A percentile compares a stretch with the other conserved stretches of the same genome.
Evolutionary conservation across 495 filamentous ascomycete genomes (phyloP).

Genomic region (Daldinia bambusicola): DNA sequence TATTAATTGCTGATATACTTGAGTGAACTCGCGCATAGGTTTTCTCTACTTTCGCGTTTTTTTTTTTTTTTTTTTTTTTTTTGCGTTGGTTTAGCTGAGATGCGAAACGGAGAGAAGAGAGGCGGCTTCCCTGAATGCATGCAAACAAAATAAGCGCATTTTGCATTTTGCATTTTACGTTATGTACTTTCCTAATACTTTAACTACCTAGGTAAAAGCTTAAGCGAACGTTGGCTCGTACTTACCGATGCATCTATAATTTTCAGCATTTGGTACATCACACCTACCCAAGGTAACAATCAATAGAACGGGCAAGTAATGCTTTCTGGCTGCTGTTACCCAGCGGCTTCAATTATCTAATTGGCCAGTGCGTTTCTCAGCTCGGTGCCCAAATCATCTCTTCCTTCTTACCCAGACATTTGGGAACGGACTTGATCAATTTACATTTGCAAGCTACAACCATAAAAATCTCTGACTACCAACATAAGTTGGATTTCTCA

Average conservation of each 20-base stretch:
- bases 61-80: neutral
- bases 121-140: neutral
- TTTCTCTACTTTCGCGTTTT: too few species aligned
- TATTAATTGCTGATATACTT: too few species aligned
- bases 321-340: conserved; percentile 3
- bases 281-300: too few species aligned
- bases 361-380: conserved; percentile 24
- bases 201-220: too few species aligned
- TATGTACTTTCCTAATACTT: too few species aligned
- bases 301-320: neutral
- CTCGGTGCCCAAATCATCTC: neutral
- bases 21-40: too few species aligned
- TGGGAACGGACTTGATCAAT: neutral
- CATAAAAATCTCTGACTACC: neutral
- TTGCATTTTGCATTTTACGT: neutral
- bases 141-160: neutral
- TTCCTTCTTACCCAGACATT: neutral
- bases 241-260: too few species aligned
- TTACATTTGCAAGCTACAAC: neutral
- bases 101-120: neutral
- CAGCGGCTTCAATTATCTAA: conserved; percentile 2
- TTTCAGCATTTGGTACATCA: too few species aligned
- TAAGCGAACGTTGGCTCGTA: too few species aligned
- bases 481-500: neutral
- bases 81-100: neutral